phyloP scores from a whole-genome alignment of 1,284 basidiomycete genomes.

The Cutaneotrichosporon sp. region DNA sequence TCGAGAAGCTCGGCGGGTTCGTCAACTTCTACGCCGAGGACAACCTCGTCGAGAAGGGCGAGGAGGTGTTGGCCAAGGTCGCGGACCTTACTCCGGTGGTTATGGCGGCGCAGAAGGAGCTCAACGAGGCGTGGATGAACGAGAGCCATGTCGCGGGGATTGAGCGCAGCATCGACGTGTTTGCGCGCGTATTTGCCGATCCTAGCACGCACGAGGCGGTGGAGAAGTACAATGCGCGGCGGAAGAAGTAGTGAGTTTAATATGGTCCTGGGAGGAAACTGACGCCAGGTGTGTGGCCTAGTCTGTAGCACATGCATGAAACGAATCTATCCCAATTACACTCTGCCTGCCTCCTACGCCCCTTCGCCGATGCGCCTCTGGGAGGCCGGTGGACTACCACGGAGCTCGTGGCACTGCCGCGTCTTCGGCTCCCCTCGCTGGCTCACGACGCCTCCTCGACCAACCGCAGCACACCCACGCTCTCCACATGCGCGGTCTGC shows the following conservation, averaged over 20 bases:
- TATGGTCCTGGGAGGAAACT: background rate
- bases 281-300: background rate
- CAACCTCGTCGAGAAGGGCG: background rate
- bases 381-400: no score
- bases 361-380: no score
- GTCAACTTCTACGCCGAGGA: conserved; percentile 17
- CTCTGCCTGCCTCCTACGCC: no score
- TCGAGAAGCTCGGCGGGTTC: conserved; percentile 16
- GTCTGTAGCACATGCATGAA: background rate
- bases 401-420: no score
- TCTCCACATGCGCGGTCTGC: conserved; percentile 52
- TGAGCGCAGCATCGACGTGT: conserved; percentile 20
- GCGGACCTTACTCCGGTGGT: conserved; percentile 21
- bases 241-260: conserved; percentile 22
- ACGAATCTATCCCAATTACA: background rate
- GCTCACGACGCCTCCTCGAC: conserved; percentile 27
- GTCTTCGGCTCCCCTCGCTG: no score
- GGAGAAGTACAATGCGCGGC: conserved; percentile 17
- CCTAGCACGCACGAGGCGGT: conserved; percentile 23
- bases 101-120: conserved; percentile 25
- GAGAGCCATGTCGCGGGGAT: conserved; percentile 11
- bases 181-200: conserved; percentile 19
- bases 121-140: conserved; percentile 25
- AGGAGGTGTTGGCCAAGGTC: conserved; percentile 20
- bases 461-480: conserved; percentile 66